Evolutionary conservation across 768 basidiomycete species (phyloP).

Genomic region (Mycena galericulata): DNA sequence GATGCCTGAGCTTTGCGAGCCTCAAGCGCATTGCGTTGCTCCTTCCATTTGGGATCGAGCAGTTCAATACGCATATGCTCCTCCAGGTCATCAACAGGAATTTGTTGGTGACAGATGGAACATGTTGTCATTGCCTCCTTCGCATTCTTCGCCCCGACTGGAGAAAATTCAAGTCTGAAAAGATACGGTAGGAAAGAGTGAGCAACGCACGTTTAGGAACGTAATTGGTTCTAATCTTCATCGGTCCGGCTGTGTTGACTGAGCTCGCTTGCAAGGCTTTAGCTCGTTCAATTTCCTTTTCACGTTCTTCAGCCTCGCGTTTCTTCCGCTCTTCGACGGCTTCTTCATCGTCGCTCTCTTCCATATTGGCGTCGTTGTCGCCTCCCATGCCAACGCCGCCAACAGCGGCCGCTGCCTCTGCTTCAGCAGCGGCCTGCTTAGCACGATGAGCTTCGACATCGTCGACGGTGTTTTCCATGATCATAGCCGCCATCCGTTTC

Average conservation of each 20-base stretch:
- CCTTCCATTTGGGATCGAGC: conserved; percentile 98
- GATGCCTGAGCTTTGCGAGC: conserved; percentile 91
- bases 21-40: conserved; percentile 90
- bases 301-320: conserved; percentile 78
- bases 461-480: conserved; percentile 94
- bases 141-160: conserved; percentile 75
- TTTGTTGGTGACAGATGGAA: conserved; percentile 94
- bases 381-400: conserved; percentile 66
- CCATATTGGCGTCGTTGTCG: conserved; percentile 80
- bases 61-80: conserved; percentile 99
- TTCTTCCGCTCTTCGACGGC: conserved; percentile 68
- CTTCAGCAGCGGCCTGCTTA: conserved; percentile 86
- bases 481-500: conserved; percentile 98
- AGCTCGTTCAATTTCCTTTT: conserved; percentile 79
- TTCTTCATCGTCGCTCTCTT: conserved; percentile 87
- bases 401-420: conserved; percentile 85
- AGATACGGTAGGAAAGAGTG: conserved; percentile 17
- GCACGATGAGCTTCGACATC: conserved; percentile 87
- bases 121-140: conserved; percentile 87
- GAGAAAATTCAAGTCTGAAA: conserved; percentile 10
- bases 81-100: conserved; percentile 94
- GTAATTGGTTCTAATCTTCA: conserved; percentile 97
- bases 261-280: conserved; percentile 85
- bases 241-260: conserved; percentile 78
- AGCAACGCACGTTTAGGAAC: conserved; percentile 84